Evolutionary conservation across 73 alveolate genomes (phyloP).

Genomic region (Tetrahymena malaccensis): DNA sequence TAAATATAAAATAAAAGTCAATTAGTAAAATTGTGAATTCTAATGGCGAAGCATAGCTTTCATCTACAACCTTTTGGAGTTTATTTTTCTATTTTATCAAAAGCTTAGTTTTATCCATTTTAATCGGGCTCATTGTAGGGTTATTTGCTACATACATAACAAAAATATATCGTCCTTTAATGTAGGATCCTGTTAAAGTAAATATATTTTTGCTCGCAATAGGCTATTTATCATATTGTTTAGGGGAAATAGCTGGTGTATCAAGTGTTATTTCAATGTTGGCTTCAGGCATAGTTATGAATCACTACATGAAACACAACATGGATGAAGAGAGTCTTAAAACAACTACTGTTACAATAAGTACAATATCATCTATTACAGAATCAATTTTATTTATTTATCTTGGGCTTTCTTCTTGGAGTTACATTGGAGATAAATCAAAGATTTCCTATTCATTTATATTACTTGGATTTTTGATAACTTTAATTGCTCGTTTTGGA

Average conservation of each 20-base stretch:
- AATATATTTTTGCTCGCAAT: conserved; percentile 59
- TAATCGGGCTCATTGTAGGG: conserved; percentile 47
- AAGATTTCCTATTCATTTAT: conserved; percentile 51
- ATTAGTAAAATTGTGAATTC: conserved; percentile 17
- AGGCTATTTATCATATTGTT: conserved; percentile 72
- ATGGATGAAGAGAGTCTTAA: conserved; percentile 62
- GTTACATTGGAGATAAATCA: conserved; percentile 42
- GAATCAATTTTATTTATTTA: conserved; percentile 89
- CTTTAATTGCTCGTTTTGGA: conserved; percentile 63
- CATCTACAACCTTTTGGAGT: not conserved
- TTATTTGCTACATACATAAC: conserved; percentile 34
- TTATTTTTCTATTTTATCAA: not conserved
- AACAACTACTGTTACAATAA: conserved; percentile 71
- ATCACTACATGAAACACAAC: conserved; percentile 80
- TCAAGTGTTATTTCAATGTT: conserved; percentile 85
- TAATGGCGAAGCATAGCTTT: not conserved
- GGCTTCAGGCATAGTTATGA: conserved; percentile 75
- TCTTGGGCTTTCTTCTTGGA: conserved; percentile 69
- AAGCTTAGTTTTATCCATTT: conserved; percentile 7
- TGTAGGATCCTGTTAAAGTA: conserved; percentile 63
- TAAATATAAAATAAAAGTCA: not conserved
- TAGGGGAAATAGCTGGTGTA: conserved; percentile 67
- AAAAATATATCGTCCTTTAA: conserved; percentile 20
- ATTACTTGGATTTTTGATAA: conserved; percentile 47
- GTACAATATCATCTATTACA: conserved; percentile 78